Percentiles rank a stretch among this genome's conserved stretches.
Evolutionary conservation across 345 rosid genomes (phyloP).

Genomic region (Litchi chinensis): DNA sequence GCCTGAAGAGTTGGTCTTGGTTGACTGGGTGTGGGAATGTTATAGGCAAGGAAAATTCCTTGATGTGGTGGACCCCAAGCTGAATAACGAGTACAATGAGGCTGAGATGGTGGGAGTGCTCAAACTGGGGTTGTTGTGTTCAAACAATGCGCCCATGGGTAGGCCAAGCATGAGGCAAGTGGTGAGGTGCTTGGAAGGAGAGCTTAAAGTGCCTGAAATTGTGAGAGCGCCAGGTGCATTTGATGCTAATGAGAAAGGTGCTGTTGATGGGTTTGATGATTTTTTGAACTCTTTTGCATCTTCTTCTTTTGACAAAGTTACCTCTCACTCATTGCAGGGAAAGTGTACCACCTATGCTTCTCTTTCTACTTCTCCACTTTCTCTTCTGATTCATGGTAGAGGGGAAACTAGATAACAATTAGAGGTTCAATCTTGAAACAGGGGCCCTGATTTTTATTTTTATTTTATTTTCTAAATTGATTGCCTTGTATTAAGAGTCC

Average conservation of each 20-base stretch:
- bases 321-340: constrained; percentile 22
- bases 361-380: constrained; percentile 38
- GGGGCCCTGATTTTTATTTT: too few species aligned
- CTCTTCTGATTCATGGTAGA: constrained; percentile 30
- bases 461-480: not conserved
- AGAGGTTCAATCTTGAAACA: not conserved
- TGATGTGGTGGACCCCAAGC: constrained; percentile 54
- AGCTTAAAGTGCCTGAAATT: constrained; percentile 39
- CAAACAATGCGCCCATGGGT: constrained; percentile 47
- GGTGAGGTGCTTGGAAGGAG: constrained; percentile 65
- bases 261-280: constrained; percentile 37
- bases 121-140: constrained; percentile 78
- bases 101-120: constrained; percentile 51
- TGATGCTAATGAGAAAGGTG: constrained; percentile 7
- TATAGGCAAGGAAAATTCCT: constrained; percentile 52
- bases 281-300: constrained; percentile 34
- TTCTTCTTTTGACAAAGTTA: constrained; percentile 39
- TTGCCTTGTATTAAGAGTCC: not conserved
- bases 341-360: constrained; percentile 31
- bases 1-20: constrained; percentile 76
- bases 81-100: constrained; percentile 48
- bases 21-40: constrained; percentile 81
- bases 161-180: constrained; percentile 82
- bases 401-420: constrained; percentile 3
- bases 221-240: constrained; percentile 20